Base-by-base conservation (phyloP, 768 basidiomycete genomes). In the Mrakia frigida region DNA sequence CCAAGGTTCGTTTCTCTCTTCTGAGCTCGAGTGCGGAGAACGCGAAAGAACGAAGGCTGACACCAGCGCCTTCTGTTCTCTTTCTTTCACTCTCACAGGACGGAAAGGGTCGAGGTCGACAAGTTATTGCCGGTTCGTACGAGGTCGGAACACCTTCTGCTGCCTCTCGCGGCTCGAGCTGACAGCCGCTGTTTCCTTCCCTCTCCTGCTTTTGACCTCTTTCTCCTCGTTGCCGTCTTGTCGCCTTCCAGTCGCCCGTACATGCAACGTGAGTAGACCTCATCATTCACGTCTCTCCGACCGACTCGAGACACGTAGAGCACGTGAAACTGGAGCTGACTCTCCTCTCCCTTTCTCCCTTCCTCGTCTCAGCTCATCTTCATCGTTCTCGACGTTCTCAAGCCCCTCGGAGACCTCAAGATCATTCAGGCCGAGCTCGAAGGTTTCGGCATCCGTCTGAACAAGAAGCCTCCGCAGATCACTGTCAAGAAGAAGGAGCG, bases 311-410 rank as follows among this genome's bases (percentile, higher is more conserved):
- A 79, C 56, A 61, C 31, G 52, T 68, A 77, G 10, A 80, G 23
- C 18, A 9, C 69, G 50, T 46, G 43, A 46, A 46, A 14, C 43
- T 46, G 14, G 14, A 46, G 9, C 41, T 41, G 69, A 31, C 41
- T n/a, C 72, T 70, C 69, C 73, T 59, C 46, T 33, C 74, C 61
- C 67, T 46, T 84, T 92, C 95, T 98, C 52, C 33, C 74, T 41
- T 60, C 67, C 41, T 84, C 92, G 95, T 98, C 98, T 83, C 93
- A 98, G 83, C 89, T 98, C 50, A 98, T 99, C 78, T 98, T 98
- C 84, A 98, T 99, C 83, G 92, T 98, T 39, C 88, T 99, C 69
- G 97, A 99, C 81, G 97, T 99, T 37, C 88, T 97, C 50, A 99
- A 98, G 85, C 97, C 97, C n/a, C 88, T 98, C 25, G 92, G 91